These are phyloP conservation scores for Senecio squalidus DNA, from an alignment of 140 eudicot genomes.

Conservation along the genomic window DNA sequence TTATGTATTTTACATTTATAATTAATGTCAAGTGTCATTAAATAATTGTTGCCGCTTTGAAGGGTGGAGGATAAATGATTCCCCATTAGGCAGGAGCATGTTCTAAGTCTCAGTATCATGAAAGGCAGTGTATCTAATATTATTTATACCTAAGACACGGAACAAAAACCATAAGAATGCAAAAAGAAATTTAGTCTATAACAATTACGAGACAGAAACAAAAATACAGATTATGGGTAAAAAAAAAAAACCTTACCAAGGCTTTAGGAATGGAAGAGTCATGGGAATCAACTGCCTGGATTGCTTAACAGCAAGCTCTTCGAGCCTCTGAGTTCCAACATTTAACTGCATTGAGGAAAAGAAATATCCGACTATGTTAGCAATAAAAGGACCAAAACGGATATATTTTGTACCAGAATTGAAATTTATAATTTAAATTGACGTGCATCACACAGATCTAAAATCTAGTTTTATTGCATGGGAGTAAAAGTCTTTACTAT, in stretches of 20 bases:
- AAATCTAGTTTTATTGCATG: no score
- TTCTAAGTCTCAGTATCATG: neutral
- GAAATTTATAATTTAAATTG: no score
- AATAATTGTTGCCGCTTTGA: neutral
- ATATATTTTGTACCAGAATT: no score
- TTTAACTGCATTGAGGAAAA: slow-evolving; percentile 37
- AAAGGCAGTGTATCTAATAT: no score
- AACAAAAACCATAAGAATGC: neutral
- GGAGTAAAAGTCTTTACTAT: no score
- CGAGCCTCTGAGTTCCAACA: slow-evolving; percentile 71
- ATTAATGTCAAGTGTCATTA: no score
- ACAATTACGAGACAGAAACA: slow-evolving; percentile 1
- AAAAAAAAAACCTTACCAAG: slow-evolving; percentile 38
- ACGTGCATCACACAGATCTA: no score
- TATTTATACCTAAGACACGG: no score
- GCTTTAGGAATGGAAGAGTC: slow-evolving; percentile 69
- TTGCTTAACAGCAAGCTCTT: slow-evolving; percentile 84
- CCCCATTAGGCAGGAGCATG: neutral
- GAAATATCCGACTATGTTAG: no score
- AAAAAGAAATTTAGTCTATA: neutral
- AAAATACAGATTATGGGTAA: slow-evolving; percentile 6
- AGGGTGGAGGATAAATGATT: neutral
- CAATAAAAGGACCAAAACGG: no score
- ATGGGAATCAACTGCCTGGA: slow-evolving; percentile 78
- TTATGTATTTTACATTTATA: no score